phyloP scores from a whole-genome alignment of 495 filamentous ascomycete genomes.

The Hypoxylon lienhwacheense region DNA sequence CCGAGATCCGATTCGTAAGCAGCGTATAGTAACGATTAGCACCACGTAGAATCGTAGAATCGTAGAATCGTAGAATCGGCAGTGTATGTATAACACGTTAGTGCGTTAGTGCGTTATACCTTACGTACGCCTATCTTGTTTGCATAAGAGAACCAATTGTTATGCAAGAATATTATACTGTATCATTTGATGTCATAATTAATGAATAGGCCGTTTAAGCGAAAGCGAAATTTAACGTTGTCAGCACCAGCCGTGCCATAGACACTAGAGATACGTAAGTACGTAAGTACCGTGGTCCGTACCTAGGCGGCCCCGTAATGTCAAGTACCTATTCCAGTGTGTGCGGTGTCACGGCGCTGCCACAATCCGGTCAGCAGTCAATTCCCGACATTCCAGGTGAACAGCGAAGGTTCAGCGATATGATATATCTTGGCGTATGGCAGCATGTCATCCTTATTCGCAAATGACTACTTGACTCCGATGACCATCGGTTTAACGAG shows the following conservation, averaged over 20 bases:
- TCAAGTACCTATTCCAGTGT: too few relatives aligned
- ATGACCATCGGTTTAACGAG: slow-evolving; percentile 28
- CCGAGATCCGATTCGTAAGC: slow-evolving; percentile 34
- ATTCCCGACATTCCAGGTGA: slow-evolving; percentile 30
- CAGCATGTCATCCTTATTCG: slow-evolving; percentile 20
- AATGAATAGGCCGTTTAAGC: slow-evolving; percentile 8
- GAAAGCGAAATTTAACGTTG: too few relatives aligned
- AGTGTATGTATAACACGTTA: too few relatives aligned
- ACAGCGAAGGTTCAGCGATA: neutral
- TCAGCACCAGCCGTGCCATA: neutral
- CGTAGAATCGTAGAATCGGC: too few relatives aligned
- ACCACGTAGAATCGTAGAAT: too few relatives aligned
- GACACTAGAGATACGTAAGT: neutral
- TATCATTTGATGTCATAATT: slow-evolving; percentile 19
- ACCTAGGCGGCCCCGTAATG: neutral
- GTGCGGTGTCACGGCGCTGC: slow-evolving; percentile 27
- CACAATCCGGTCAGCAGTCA: slow-evolving; percentile 36
- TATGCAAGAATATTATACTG: slow-evolving; percentile 6
- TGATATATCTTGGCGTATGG: slow-evolving; percentile 5
- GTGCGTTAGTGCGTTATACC: too few relatives aligned
- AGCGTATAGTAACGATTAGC: slow-evolving; percentile 18
- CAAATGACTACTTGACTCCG: slow-evolving; percentile 30
- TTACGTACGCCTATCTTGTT: too few relatives aligned
- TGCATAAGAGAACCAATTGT: too few relatives aligned
- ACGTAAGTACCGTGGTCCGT: neutral